Conservation (phyloP, 2,329 filamentous ascomycete species). For the Calcarisporium arbuscula region DNA sequence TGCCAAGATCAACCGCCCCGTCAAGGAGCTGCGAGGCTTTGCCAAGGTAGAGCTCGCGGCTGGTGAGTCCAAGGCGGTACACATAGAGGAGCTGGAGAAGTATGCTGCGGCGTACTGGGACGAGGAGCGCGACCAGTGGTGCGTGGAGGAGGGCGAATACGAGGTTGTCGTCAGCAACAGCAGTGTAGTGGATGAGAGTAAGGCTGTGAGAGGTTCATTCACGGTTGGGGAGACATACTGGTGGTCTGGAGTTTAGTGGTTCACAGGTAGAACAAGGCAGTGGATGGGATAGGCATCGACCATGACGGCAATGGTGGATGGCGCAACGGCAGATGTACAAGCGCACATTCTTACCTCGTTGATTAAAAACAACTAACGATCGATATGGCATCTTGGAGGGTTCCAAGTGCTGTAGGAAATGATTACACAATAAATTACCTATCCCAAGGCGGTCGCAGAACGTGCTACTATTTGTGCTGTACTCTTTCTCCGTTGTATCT, state of each 20-base stretch:
- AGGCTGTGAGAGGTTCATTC: constrained; percentile 46
- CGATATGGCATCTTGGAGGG: too few species aligned
- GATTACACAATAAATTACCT: too few species aligned
- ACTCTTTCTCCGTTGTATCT: too few species aligned
- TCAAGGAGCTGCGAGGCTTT: constrained; percentile 61
- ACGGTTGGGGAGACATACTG: constrained; percentile 55
- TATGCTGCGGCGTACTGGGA: constrained; percentile 66
- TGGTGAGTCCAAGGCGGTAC: constrained; percentile 51
- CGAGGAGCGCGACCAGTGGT: constrained; percentile 60
- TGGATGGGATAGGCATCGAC: too few species aligned
- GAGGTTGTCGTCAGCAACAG: constrained; percentile 55
- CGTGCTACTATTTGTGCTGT: too few species aligned
- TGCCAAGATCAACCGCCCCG: constrained; percentile 46
- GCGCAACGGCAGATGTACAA: too few species aligned
- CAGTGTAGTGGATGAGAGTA: constrained; percentile 40
- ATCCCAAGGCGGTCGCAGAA: too few species aligned
- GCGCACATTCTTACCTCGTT: too few species aligned
- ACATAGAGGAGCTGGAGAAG: constrained; percentile 54
- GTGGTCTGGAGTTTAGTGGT: constrained; percentile 44
- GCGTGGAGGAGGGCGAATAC: constrained; percentile 59
- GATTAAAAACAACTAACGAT: too few species aligned
- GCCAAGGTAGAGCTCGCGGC: constrained; percentile 56
- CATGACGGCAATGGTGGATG: too few species aligned
- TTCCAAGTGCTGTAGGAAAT: too few species aligned
- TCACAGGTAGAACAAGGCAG: too few species aligned